Base-by-base conservation (phyloP, 2,329 filamentous ascomycete genomes). In the Cordyceps javanica region DNA sequence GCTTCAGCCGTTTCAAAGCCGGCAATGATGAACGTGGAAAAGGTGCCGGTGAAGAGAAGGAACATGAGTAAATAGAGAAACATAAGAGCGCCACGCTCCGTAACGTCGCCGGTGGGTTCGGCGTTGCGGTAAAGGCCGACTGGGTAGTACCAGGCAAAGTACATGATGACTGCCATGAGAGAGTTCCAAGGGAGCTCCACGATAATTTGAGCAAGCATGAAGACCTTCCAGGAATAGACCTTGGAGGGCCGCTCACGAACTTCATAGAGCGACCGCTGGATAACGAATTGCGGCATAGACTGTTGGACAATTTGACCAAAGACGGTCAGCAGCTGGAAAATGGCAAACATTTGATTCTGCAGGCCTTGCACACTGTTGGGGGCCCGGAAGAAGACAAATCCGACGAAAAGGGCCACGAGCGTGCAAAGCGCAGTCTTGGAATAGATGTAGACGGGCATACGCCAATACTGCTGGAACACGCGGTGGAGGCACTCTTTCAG, bases 401-500 rank as follows among this genome's bases (percentile, higher is more conserved):
- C 90, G 65, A 94, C 89, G 70, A 93, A 95, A 13, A 95, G 79
- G 4, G 86, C 74, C 34, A 82, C 74, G 16, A 85, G 72, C 25
- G 81, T 74, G 68, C 86, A 90, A 19, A 95, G 84, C 1, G 80
- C 75, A 0, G 79, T 69, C 77, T 96, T 96, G 66, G 89, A 87
- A 76, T 93, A 95, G 71, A 96, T 92, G 76, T 96, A 96, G 5
- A 86, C 82, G 0, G 91, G 91, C 0, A 87, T 92, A 60, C 91
- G 88, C 91, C 91, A 96, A 80, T 94, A 95, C 70, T 96, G 91
- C 68, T 92, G 83, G 77, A 94, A 94, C 26, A 94, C 88, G 66
- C 91, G 90, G 62, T 81, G 70, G 19, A 83, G 80, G 58, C 90
- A 89, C 67, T 86, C 79, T 57, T 73, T 75, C 42, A 93, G 75